These are phyloP conservation scores for Penicillium expansum DNA, from an alignment of 2,329 filamentous ascomycete species.

Conservation along the genomic window DNA sequence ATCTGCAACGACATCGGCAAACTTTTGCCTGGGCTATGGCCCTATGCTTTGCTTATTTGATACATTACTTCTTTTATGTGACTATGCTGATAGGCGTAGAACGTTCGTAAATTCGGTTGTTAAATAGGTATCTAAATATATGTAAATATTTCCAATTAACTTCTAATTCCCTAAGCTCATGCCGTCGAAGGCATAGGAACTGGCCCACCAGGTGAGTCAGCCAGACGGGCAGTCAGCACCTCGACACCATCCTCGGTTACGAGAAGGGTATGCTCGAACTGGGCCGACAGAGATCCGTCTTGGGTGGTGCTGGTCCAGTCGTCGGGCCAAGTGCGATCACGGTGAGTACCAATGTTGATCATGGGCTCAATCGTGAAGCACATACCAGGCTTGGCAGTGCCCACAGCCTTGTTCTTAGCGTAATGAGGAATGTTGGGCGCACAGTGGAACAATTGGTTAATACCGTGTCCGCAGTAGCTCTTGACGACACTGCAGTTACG, in stretches of 20 bases:
- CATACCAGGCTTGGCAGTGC: conserved; percentile 92
- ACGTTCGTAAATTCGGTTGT: conserved; percentile 16
- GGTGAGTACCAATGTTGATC: conserved; percentile 88
- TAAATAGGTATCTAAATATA: conserved; percentile 12
- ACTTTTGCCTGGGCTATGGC: background rate
- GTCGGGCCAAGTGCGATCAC: conserved; percentile 95
- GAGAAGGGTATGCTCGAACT: conserved; percentile 88
- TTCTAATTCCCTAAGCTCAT: conserved; percentile 17
- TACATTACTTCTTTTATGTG: background rate
- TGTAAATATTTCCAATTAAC: conserved; percentile 11
- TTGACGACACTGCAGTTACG: conserved; percentile 86
- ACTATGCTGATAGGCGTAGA: conserved; percentile 9
- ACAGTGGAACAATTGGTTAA: conserved; percentile 91
- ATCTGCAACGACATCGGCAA: conserved; percentile 1
- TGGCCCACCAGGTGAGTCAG: conserved; percentile 72
- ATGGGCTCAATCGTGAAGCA: conserved; percentile 99
- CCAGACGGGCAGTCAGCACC: conserved; percentile 70
- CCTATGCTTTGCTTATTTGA: background rate
- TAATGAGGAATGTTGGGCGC: conserved; percentile 96
- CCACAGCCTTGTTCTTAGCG: conserved; percentile 96
- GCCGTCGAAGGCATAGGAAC: conserved; percentile 54
- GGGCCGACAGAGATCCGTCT: conserved; percentile 85
- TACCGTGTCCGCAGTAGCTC: conserved; percentile 93
- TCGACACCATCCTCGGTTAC: conserved; percentile 82
- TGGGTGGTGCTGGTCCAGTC: conserved; percentile 96